Conservation (phyloP, 768 basidiomycete genomes). For the Amanita jacksonii region DNA sequence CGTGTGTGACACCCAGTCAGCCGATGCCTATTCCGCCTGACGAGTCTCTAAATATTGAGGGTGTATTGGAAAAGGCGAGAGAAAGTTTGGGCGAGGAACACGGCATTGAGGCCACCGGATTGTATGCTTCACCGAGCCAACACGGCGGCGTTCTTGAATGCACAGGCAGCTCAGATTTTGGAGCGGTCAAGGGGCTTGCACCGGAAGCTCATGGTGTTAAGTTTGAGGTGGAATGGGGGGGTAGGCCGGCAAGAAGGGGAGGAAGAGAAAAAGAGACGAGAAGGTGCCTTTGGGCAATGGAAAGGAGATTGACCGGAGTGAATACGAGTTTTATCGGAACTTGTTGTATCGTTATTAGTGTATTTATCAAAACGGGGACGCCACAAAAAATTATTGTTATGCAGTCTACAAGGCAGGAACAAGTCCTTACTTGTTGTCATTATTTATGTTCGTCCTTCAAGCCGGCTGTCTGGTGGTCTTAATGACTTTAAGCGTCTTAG, state of each 20-base stretch:
- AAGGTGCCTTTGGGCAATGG: constrained; percentile 28
- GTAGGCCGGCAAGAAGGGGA: constrained; percentile 12
- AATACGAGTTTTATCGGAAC: constrained; percentile 7
- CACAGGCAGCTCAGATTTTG: constrained; percentile 66
- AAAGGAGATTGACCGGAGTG: constrained; percentile 34
- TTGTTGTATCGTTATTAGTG: background rate
- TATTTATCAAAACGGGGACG: too few species aligned
- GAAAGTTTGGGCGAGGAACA: constrained; percentile 18
- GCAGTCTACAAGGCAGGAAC: too few species aligned
- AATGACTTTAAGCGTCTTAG: too few species aligned
- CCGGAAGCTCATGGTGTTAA: constrained; percentile 26
- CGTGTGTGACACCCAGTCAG: constrained; percentile 91
- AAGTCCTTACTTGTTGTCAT: too few species aligned
- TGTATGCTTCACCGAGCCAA: constrained; percentile 52
- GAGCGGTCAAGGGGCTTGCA: constrained; percentile 61
- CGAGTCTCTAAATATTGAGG: constrained; percentile 69
- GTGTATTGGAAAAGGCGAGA: constrained; percentile 56
- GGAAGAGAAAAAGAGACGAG: constrained; percentile 9
- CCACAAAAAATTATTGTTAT: too few species aligned
- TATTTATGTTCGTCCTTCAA: too few species aligned
- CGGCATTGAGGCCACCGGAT: constrained; percentile 29
- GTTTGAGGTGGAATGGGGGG: constrained; percentile 12
- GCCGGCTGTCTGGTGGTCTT: too few species aligned
- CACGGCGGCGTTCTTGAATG: constrained; percentile 56
- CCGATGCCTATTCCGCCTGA: constrained; percentile 74